Evolutionary conservation across 257 asterid genomes (phyloP).

Genomic region (Ilex asprella): DNA sequence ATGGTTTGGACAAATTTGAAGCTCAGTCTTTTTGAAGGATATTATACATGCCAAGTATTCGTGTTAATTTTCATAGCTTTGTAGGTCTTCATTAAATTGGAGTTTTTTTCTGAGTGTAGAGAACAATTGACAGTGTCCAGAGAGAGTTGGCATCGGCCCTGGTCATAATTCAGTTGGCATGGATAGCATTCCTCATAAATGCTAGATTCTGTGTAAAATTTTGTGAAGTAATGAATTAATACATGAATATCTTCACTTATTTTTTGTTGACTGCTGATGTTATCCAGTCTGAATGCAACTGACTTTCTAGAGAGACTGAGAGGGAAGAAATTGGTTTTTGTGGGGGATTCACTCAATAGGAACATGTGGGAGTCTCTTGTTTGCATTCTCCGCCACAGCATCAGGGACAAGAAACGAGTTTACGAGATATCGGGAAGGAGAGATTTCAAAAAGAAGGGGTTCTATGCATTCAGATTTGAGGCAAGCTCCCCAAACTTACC

Average conservation of each 20-base stretch:
- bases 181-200: neutral
- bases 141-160: too few relatives aligned
- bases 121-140: too few relatives aligned
- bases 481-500: slow-evolving; percentile 29
- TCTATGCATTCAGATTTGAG: slow-evolving; percentile 89
- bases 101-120: too few relatives aligned
- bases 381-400: slow-evolving; percentile 73
- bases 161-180: neutral
- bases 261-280: slow-evolving; percentile 14
- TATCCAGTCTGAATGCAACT: slow-evolving; percentile 60
- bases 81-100: too few relatives aligned
- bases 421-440: slow-evolving; percentile 82
- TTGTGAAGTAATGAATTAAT: neutral
- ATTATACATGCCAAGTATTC: too few relatives aligned
- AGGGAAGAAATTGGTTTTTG: slow-evolving; percentile 69
- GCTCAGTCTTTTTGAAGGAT: too few relatives aligned
- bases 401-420: slow-evolving; percentile 56
- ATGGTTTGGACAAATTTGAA: too few relatives aligned
- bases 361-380: slow-evolving; percentile 99
- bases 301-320: slow-evolving; percentile 84
- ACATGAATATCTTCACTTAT: neutral
- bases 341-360: slow-evolving; percentile 88
- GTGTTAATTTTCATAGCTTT: too few relatives aligned
- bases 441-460: slow-evolving; percentile 86
- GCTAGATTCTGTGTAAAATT: neutral